Evolutionary conservation across 108 stramenopile species (phyloP), one percentile per base, ranked within the genome.

Genomic region (Craspedostauros australis): DNA sequence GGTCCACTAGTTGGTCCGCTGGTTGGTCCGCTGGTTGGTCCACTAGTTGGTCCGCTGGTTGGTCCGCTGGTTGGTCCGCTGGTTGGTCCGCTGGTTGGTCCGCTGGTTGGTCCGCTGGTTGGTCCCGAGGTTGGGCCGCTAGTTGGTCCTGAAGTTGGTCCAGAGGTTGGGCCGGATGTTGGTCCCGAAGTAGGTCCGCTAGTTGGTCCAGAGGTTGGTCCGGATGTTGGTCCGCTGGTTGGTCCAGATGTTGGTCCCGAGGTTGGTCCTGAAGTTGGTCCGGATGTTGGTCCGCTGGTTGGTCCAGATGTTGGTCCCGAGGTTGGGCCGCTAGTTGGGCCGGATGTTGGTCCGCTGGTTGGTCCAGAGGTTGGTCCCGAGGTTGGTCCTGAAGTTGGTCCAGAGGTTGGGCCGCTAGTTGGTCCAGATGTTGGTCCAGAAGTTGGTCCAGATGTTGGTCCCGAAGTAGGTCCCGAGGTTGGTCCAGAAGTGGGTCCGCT

Each of bases 241-340:
- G 46, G 46, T 48, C 46, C 46, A 26, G 46, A 48, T 26, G 46
- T 48, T 18, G 46, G 46, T 6, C 46, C 46, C 5, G 46, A 21
- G 4, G 46, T 26, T 22, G 46, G 46, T 26, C 6, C 11, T 6
- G 19, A 12, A 6, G 46, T 48, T 28, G 46, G 46, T 6, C 46
- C 46, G 9, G 46, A 26, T 5, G 46, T 48, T 6, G 46, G 46
- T 22, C 46, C 46, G 5, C 27, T 18, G 9, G 46, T 48, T 4
- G 46, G 46, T 6, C 46, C 25, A 6, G 46, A 48, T 5, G 46
- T 48, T 22, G 46, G 46, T 24, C 46, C 46, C n/a, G n/a, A n/a
- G n/a, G n/a, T n/a, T n/a, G n/a, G n/a, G n/a, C n/a, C n/a, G n/a
- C n/a, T n/a, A n/a, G n/a, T n/a, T n/a, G n/a, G n/a, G n/a, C n/a